phyloP scores from a whole-genome alignment of 2,329 filamentous ascomycete species.

The Diaporthe velutina region DNA sequence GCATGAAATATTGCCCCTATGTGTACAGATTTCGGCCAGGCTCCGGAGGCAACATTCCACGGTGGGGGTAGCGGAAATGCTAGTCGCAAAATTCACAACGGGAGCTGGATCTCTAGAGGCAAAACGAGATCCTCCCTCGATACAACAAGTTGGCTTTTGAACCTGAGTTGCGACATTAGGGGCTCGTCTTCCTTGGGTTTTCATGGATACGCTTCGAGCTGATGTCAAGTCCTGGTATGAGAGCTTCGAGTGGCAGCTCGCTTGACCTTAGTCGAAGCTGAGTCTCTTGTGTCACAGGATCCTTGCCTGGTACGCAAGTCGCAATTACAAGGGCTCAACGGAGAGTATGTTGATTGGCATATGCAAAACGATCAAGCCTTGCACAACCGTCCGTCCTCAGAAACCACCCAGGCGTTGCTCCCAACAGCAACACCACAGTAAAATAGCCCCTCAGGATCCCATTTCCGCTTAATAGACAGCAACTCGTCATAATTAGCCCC shows the following conservation, averaged over 20 bases:
- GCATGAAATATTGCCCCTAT: not conserved
- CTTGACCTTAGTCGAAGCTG: not conserved
- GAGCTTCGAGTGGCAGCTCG: not conserved
- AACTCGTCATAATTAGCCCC: slow-evolving; percentile 59
- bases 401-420: slow-evolving; percentile 61
- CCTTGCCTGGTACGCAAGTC: not conserved
- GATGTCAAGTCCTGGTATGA: not conserved
- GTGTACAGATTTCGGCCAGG: not conserved
- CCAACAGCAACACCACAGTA: slow-evolving; percentile 64
- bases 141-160: not conserved
- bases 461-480: slow-evolving; percentile 59
- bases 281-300: not conserved
- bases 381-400: slow-evolving; percentile 48
- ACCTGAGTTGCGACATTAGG: not conserved
- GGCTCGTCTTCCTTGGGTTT: not conserved
- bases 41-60: not conserved
- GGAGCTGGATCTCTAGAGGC: not conserved
- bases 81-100: not conserved
- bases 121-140: not conserved
- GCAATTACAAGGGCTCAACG: not conserved
- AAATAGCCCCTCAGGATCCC: slow-evolving; percentile 61
- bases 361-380: slow-evolving; percentile 41
- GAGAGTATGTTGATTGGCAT: not conserved
- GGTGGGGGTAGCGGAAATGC: not conserved
- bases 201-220: not conserved